Evolutionary conservation across 2,329 filamentous ascomycete genomes (phyloP).

Genomic region (Mycogone perniciosa): DNA sequence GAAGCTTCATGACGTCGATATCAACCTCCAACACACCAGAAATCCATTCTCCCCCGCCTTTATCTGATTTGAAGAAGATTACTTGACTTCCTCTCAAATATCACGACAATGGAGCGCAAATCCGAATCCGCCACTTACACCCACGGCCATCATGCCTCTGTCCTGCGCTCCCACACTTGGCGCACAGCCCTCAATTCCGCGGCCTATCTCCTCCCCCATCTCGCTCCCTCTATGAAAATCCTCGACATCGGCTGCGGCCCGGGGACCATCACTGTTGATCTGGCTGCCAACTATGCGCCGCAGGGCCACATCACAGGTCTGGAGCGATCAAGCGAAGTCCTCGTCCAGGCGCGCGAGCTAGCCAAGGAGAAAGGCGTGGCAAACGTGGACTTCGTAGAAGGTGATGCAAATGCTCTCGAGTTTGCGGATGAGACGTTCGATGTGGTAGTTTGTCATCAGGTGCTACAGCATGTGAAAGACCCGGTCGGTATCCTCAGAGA

Average conservation of each 20-base stretch:
- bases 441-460: conserved; percentile 33
- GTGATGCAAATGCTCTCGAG: conserved; percentile 24
- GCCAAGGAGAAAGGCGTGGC: conserved; percentile 24
- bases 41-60: no score
- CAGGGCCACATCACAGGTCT: conserved; percentile 33
- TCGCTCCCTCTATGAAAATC: conserved; percentile 32
- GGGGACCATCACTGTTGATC: conserved; percentile 39
- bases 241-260: conserved; percentile 45
- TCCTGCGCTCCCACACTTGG: conserved; percentile 31
- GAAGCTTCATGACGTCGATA: no score
- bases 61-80: no score
- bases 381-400: conserved; percentile 28
- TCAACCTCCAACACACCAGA: no score
- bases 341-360: conserved; percentile 25
- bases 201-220: conserved; percentile 34
- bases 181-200: conserved; percentile 39
- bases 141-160: conserved; percentile 34
- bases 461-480: conserved; percentile 34
- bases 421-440: conserved; percentile 34
- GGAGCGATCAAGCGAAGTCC: conserved; percentile 28
- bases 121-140: conserved; percentile 24
- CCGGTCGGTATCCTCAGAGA: conserved; percentile 29
- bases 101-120: conserved; percentile 1
- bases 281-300: conserved; percentile 27
- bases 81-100: background rate